Conservation (phyloP, 1,284 basidiomycete species). For the Cerrena zonata region DNA sequence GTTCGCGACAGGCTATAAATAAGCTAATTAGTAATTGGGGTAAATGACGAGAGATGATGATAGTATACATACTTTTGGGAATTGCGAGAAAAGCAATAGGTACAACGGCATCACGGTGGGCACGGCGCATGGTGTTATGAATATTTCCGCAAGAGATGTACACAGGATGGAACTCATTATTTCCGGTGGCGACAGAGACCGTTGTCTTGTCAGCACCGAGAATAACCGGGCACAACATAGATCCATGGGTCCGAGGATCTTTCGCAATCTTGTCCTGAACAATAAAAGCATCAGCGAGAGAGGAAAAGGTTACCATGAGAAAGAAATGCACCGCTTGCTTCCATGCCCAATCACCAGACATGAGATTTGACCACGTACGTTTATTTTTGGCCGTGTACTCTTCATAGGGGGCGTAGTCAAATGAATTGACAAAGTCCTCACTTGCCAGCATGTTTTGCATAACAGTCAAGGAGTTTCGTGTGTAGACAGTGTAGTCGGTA, state of each 20-base stretch:
- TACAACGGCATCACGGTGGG: slow-evolving; percentile 15
- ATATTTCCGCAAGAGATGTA: slow-evolving; percentile 18
- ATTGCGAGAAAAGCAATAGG: too few species aligned
- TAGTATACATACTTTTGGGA: neutral
- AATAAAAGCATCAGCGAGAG: neutral
- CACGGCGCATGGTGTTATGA: slow-evolving; percentile 14
- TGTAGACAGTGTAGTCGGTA: slow-evolving; percentile 11
- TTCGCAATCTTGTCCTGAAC: slow-evolving; percentile 14
- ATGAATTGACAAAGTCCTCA: slow-evolving; percentile 7
- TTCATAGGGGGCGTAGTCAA: slow-evolving; percentile 9
- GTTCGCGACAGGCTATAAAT: slow-evolving; percentile 10
- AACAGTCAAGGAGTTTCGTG: slow-evolving; percentile 12
- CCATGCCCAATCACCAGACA: slow-evolving; percentile 17
- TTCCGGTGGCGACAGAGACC: slow-evolving; percentile 17
- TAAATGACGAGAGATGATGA: too few species aligned
- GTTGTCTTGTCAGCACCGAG: slow-evolving; percentile 20
- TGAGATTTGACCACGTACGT: slow-evolving; percentile 9
- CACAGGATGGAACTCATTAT: slow-evolving; percentile 18
- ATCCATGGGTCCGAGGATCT: slow-evolving; percentile 8
- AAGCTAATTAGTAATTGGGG: too few species aligned
- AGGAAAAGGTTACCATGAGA: neutral
- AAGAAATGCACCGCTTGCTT: slow-evolving; percentile 10
- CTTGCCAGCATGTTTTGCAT: slow-evolving; percentile 11
- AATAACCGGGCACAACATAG: slow-evolving; percentile 14
- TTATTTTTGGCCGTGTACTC: slow-evolving; percentile 2